Evolutionary conservation across 371 early-diverging fungal genomes (phyloP), one percentile per base, ranked within the genome.

Genomic region (Circinella minor): DNA sequence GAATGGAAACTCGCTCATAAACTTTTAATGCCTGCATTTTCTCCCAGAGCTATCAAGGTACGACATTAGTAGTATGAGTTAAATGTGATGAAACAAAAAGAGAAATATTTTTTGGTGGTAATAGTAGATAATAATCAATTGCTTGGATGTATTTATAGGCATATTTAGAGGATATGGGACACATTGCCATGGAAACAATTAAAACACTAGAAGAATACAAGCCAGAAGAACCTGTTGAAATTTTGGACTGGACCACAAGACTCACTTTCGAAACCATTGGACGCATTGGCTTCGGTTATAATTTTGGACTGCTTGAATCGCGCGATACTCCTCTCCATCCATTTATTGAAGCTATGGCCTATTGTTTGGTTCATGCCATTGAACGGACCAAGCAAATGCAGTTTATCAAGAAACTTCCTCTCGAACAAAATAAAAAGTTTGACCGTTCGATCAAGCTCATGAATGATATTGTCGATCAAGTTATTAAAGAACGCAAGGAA

Each of bases 231-330:
- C 69, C 67, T n/a, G 77, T 85, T 7, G 81, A 81, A 17, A 80
- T 90, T 39, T 64, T 78, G 49, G 74, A 81, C 10, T 88, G 88
- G 86, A 86, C 84, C 13, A 89, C 88, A 15, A 81, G 84, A 36
- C 63, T 88, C 15, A 84, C 88, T 4, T 78, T 85, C 57, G 83
- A 86, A 63, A 83, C 85, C 1, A 86, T 87, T 63, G 86, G 83
- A 36, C 75, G 77, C 17, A 74, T 80, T 27, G 90, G 90, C n/a
- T 89, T 89, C 61, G 88, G 88, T 4, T 89, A 85, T 63, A 80
- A 84, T n/a, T 85, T 87, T 63, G 72, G 82, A 34, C 66, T 89
- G 18, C 72, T 89, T 1, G 75, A 83, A 15, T 60, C 55, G 3
- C 73, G 72, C 2, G 77, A 86, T 38, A 76, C 80, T 55, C 73